phyloP scores from a whole-genome alignment of 495 filamentous ascomycete genomes.

The Penicillium turbatum region DNA sequence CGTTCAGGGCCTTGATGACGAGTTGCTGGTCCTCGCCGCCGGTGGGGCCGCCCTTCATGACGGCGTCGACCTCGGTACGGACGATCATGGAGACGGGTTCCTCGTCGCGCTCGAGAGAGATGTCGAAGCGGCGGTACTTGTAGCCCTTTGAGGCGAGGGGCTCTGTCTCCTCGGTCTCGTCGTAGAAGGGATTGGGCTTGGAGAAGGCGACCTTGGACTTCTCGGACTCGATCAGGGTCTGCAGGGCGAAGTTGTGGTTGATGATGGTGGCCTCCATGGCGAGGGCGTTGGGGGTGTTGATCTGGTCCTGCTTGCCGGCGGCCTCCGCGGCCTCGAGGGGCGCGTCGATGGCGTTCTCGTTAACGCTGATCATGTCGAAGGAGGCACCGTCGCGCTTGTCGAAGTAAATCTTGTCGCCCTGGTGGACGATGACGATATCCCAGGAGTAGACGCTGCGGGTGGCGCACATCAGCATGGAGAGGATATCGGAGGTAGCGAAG shows the following conservation, averaged over 20 bases:
- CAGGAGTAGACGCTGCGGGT: conserved; percentile 93
- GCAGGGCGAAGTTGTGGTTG: conserved; percentile 98
- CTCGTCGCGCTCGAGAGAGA: conserved; percentile 85
- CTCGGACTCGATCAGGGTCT: conserved; percentile 81
- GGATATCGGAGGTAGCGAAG: conserved; percentile 92
- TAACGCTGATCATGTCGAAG: conserved; percentile 96
- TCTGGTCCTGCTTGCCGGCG: conserved; percentile 73
- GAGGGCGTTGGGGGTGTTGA: conserved; percentile 86
- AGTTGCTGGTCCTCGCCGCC: conserved; percentile 84
- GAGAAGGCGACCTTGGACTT: conserved; percentile 72
- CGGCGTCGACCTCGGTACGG: conserved; percentile 91
- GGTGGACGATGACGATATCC: conserved; percentile 88
- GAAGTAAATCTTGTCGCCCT: conserved; percentile 94
- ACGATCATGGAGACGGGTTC: conserved; percentile 89
- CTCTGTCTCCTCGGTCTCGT: conserved; percentile 84
- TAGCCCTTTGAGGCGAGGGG: conserved; percentile 92
- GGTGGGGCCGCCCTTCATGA: conserved; percentile 83
- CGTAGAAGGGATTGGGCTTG: conserved; percentile 97
- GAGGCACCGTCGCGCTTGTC: conserved; percentile 94
- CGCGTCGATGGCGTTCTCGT: conserved; percentile 97
- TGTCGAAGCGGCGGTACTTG: conserved; percentile 95
- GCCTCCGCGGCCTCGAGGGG: conserved; percentile 86
- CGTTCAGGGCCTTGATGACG: conserved; percentile 93
- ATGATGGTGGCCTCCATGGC: conserved; percentile 98
- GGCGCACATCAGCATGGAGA: conserved; percentile 99